Evolutionary conservation across 2,329 filamentous ascomycete species (phyloP).

Genomic region (Arachnopeziza araneosa): DNA sequence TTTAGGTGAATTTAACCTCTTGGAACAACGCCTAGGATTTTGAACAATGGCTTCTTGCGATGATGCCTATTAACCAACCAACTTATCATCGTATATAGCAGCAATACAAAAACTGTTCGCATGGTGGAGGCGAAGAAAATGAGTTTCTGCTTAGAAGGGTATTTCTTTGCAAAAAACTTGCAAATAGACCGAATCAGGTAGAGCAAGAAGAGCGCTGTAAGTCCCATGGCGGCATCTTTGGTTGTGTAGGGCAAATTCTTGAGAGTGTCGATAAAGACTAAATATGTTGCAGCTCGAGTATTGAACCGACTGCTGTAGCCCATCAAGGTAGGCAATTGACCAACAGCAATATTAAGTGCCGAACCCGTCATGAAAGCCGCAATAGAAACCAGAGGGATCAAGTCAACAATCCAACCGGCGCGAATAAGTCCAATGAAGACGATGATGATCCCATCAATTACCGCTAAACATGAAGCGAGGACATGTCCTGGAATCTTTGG

Average conservation of each 20-base stretch:
- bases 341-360: slow-evolving; percentile 78
- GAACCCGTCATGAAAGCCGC: slow-evolving; percentile 97
- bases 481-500: slow-evolving; percentile 57
- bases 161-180: slow-evolving; percentile 60
- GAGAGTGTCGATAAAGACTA: slow-evolving; percentile 76
- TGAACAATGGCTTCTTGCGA: slow-evolving; percentile 60
- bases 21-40: slow-evolving; percentile 70
- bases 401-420: slow-evolving; percentile 84
- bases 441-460: slow-evolving; percentile 75
- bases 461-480: slow-evolving; percentile 71
- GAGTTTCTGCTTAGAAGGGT: slow-evolving; percentile 62
- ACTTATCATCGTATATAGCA: slow-evolving; percentile 88
- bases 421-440: slow-evolving; percentile 72
- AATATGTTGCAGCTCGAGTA: slow-evolving; percentile 73
- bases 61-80: slow-evolving; percentile 73
- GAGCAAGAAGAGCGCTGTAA: slow-evolving; percentile 73
- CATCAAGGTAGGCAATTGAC: slow-evolving; percentile 77
- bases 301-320: slow-evolving; percentile 61
- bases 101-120: slow-evolving; percentile 83
- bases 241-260: slow-evolving; percentile 61
- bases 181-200: slow-evolving; percentile 69
- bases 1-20: slow-evolving; percentile 48
- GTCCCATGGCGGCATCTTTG: slow-evolving; percentile 80
- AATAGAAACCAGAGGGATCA: slow-evolving; percentile 85
- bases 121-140: slow-evolving; percentile 92